These are phyloP conservation scores for Colletotrichum destructivum DNA, from an alignment of 2,329 filamentous ascomycete genomes.

Conservation along the genomic window DNA sequence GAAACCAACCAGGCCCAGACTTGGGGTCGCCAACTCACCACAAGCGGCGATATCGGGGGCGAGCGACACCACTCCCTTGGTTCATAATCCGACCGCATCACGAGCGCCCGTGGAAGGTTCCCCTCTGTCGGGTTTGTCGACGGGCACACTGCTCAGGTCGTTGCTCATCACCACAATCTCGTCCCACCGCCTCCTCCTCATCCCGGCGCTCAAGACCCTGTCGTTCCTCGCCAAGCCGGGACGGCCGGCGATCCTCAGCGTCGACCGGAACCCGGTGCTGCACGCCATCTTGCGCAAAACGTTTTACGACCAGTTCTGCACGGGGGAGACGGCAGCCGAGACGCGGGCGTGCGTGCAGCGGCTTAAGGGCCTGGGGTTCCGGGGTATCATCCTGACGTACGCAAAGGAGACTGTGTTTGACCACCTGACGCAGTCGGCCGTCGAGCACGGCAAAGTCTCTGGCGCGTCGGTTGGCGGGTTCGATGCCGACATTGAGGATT, in stretches of 20 bases:
- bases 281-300: constrained; percentile 64
- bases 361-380: constrained; percentile 65
- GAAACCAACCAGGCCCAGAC: constrained; percentile 35
- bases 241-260: constrained; percentile 53
- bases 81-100: neutral
- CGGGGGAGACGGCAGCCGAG: constrained; percentile 64
- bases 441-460: constrained; percentile 28
- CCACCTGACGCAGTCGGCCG: constrained; percentile 48
- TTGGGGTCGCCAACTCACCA: constrained; percentile 26
- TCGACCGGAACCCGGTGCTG: constrained; percentile 66
- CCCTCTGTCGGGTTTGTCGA: constrained; percentile 51
- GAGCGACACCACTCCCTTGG: constrained; percentile 1
- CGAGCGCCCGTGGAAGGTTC: constrained; percentile 16
- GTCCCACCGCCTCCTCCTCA: constrained; percentile 58
- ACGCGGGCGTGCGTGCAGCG: constrained; percentile 59
- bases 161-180: constrained; percentile 62
- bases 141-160: constrained; percentile 55
- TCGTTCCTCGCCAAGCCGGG: constrained; percentile 56
- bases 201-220: constrained; percentile 55
- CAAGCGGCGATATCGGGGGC: constrained; percentile 18
- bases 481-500: constrained; percentile 54
- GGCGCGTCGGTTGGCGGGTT: constrained; percentile 22
- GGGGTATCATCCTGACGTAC: constrained; percentile 71
- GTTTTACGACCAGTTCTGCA: constrained; percentile 70
- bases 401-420: constrained; percentile 62